phyloP scores from a whole-genome alignment of 495 filamentous ascomycete species.

The Podospora pseudocomata region DNA sequence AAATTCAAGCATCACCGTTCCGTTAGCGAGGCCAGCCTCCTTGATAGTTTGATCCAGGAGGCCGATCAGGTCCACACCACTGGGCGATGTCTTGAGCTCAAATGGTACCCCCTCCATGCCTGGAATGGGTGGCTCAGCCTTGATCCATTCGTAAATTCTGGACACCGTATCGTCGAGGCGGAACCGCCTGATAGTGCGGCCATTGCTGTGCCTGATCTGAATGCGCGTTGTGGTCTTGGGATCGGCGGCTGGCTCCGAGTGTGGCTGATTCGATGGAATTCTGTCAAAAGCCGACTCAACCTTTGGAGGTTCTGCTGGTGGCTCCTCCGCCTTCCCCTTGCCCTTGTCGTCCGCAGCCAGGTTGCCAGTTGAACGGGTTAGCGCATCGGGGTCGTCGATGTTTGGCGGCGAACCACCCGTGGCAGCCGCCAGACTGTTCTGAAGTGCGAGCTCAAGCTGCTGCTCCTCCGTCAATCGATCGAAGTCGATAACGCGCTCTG shows the following conservation, averaged over 20 bases:
- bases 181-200: slow-evolving; percentile 80
- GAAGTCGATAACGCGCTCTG: slow-evolving; percentile 64
- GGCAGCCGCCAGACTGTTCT: slow-evolving; percentile 65
- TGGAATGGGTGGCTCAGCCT: slow-evolving; percentile 65
- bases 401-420: slow-evolving; percentile 21
- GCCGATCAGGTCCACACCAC: slow-evolving; percentile 79
- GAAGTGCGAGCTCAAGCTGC: slow-evolving; percentile 88
- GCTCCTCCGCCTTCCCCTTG: slow-evolving; percentile 54
- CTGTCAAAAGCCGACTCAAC: slow-evolving; percentile 53
- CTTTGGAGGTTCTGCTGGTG: slow-evolving; percentile 15
- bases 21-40: slow-evolving; percentile 83
- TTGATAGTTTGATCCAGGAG: slow-evolving; percentile 66
- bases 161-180: slow-evolving; percentile 71
- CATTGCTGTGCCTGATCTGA: slow-evolving; percentile 80
- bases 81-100: slow-evolving; percentile 67
- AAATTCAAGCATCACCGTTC: slow-evolving; percentile 89
- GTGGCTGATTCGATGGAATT: slow-evolving; percentile 69
- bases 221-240: slow-evolving; percentile 75
- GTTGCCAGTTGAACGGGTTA: slow-evolving; percentile 55
- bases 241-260: slow-evolving; percentile 69
- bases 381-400: slow-evolving; percentile 72
- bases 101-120: slow-evolving; percentile 76
- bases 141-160: slow-evolving; percentile 93
- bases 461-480: slow-evolving; percentile 94
- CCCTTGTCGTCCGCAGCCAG: slow-evolving; percentile 55